Percentiles rank a stretch among this genome's conserved stretches.
These are phyloP conservation scores for Nematodospora valgi DNA, from an alignment of 805 yeast genomes.

Conservation along the genomic window DNA sequence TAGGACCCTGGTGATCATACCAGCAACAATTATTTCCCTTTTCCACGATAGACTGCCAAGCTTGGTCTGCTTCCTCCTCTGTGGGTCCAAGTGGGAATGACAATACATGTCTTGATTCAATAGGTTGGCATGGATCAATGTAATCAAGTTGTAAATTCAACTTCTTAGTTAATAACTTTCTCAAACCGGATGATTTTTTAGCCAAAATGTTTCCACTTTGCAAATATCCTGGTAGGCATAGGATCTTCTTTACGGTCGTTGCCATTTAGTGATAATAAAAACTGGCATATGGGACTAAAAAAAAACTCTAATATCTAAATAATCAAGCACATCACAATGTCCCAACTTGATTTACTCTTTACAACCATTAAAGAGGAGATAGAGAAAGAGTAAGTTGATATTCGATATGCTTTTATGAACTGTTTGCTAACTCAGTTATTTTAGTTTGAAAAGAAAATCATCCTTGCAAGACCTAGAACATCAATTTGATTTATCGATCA, in stretches of 20 bases:
- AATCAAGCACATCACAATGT: not conserved
- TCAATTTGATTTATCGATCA: constrained; percentile 8
- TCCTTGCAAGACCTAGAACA: constrained; percentile 10
- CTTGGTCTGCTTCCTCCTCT: constrained; percentile 22
- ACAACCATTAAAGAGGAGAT: constrained; percentile 9
- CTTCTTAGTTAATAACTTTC: constrained; percentile 25
- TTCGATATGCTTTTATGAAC: not conserved
- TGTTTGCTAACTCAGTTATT: not conserved
- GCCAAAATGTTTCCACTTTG: constrained; percentile 33
- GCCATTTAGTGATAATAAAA: not conserved
- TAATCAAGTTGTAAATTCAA: constrained; percentile 26
- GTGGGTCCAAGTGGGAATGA: constrained; percentile 25
- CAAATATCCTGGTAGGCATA: constrained; percentile 34
- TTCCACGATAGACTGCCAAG: constrained; percentile 29
- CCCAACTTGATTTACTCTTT: constrained; percentile 7
- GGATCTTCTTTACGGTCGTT: constrained; percentile 8
- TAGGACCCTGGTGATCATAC: constrained; percentile 25
- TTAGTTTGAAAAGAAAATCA: constrained; percentile 5
- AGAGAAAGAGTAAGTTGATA: constrained; percentile 11
- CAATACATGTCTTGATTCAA: constrained; percentile 22
- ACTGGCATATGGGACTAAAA: too few relatives aligned
- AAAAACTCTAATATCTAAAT: not conserved
- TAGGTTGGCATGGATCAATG: constrained; percentile 29
- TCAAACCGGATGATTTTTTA: constrained; percentile 29
- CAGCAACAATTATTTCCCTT: constrained; percentile 32